phyloP scores from a whole-genome alignment of 1,284 basidiomycete genomes.

The Boletus mariae region DNA sequence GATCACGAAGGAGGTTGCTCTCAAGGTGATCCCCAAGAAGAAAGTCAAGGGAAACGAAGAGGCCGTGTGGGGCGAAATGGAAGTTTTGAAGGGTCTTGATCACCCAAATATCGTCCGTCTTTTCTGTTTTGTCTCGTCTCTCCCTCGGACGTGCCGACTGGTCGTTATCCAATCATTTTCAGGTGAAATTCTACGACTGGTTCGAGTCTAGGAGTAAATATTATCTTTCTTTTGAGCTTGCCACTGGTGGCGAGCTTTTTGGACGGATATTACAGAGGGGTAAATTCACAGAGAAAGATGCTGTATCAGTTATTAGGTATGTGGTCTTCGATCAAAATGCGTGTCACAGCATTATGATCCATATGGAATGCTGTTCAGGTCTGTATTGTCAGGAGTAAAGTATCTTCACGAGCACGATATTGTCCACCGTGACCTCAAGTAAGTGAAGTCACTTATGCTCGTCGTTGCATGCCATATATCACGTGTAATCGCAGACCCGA shows the following conservation, averaged over 20 bases:
- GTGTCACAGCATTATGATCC: neutral
- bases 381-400: conserved; percentile 73
- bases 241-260: conserved; percentile 87
- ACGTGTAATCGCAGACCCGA: conserved; percentile 62
- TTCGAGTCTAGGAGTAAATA: conserved; percentile 91
- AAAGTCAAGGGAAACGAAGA: conserved; percentile 86
- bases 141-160: neutral
- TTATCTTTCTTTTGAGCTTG: conserved; percentile 89
- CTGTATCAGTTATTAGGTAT: conserved; percentile 64
- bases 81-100: conserved; percentile 80
- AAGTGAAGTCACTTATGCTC: conserved; percentile 20
- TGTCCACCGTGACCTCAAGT: conserved; percentile 91
- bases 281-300: conserved; percentile 89
- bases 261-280: conserved; percentile 79
- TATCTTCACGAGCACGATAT: conserved; percentile 87
- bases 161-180: conserved; percentile 5
- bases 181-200: conserved; percentile 92
- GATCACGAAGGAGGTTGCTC: conserved; percentile 70
- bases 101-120: conserved; percentile 83
- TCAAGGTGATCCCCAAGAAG: conserved; percentile 90
- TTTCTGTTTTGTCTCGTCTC: neutral
- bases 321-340: neutral
- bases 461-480: neutral
- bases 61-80: conserved; percentile 87
- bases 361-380: conserved; percentile 40